A percentile compares a stretch with the other conserved stretches of the same genome.
These are phyloP conservation scores for Serendipita sp. DNA, from an alignment of 768 basidiomycete species.

Conservation along the genomic window DNA sequence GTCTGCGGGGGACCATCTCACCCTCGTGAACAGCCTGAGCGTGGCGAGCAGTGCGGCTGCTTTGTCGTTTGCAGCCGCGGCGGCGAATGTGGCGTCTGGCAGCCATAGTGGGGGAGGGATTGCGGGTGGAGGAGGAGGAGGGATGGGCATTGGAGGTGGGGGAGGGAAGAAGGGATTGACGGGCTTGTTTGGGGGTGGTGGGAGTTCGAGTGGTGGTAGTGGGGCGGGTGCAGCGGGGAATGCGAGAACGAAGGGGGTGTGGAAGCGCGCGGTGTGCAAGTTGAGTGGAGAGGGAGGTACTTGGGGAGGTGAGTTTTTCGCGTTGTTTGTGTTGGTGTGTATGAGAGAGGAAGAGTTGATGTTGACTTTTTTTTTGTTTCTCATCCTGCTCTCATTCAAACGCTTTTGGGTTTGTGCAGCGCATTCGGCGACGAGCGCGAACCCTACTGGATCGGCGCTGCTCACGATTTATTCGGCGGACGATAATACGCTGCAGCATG, in stretches of 20 bases:
- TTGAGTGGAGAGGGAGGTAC: conserved; percentile 19
- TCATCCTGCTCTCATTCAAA: conserved; percentile 15
- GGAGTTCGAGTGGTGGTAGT: neutral
- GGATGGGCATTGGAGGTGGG: too few relatives aligned
- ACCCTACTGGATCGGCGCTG: neutral
- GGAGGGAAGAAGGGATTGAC: neutral
- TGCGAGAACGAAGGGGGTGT: conserved; percentile 29
- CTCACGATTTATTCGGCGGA: conserved; percentile 18
- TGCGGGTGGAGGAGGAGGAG: too few relatives aligned
- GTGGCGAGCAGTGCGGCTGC: neutral
- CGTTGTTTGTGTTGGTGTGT: conserved; percentile 22
- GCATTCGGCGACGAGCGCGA: neutral
- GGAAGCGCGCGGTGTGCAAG: conserved; percentile 60
- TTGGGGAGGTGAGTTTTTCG: conserved; percentile 21
- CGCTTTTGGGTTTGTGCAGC: neutral
- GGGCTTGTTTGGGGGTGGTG: neutral
- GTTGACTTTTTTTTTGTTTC: conserved; percentile 56
- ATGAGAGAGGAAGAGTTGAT: too few relatives aligned
- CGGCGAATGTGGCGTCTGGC: too few relatives aligned
- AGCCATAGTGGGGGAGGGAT: neutral
- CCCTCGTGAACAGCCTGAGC: neutral
- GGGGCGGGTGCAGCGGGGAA: too few relatives aligned
- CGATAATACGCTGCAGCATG: conserved; percentile 61
- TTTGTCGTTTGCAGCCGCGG: neutral
- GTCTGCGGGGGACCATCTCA: neutral